Conservation (phyloP, 768 basidiomycete species). For the Collybia sordida region DNA sequence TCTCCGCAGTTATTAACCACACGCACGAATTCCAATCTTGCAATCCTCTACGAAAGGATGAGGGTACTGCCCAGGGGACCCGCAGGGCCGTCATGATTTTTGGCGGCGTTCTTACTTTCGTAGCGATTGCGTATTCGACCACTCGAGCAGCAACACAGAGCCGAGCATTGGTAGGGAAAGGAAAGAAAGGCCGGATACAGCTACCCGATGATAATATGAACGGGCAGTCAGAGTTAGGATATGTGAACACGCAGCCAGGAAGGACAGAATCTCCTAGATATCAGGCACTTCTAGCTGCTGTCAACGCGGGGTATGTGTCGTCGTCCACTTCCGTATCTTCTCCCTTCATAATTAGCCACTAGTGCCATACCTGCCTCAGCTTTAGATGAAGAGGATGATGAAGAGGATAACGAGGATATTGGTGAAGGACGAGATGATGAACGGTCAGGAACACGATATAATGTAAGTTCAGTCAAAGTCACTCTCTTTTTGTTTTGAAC, state of each 20-base stretch:
- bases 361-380: slow-evolving; percentile 95
- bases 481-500: slow-evolving; percentile 4
- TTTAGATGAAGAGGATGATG: slow-evolving; percentile 74
- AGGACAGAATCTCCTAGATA: slow-evolving; percentile 86
- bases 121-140: slow-evolving; percentile 98
- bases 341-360: not conserved
- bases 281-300: slow-evolving; percentile 92
- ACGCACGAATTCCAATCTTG: slow-evolving; percentile 70
- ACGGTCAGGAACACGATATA: slow-evolving; percentile 90
- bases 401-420: slow-evolving; percentile 71
- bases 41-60: slow-evolving; percentile 77
- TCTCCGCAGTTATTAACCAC: slow-evolving; percentile 93
- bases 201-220: slow-evolving; percentile 54
- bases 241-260: slow-evolving; percentile 83
- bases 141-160: slow-evolving; percentile 95
- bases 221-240: slow-evolving; percentile 64
- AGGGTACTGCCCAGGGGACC: slow-evolving; percentile 52
- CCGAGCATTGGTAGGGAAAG: slow-evolving; percentile 80
- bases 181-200: slow-evolving; percentile 63
- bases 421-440: slow-evolving; percentile 90
- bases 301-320: slow-evolving; percentile 81
- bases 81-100: slow-evolving; percentile 85
- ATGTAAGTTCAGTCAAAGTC: slow-evolving; percentile 55
- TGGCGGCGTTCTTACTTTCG: slow-evolving; percentile 94
- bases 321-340: not conserved